Evolutionary conservation across 2,329 filamentous ascomycete species (phyloP), one percentile per base, ranked within the genome.

Genomic region (Sordariomycetes sp.): DNA sequence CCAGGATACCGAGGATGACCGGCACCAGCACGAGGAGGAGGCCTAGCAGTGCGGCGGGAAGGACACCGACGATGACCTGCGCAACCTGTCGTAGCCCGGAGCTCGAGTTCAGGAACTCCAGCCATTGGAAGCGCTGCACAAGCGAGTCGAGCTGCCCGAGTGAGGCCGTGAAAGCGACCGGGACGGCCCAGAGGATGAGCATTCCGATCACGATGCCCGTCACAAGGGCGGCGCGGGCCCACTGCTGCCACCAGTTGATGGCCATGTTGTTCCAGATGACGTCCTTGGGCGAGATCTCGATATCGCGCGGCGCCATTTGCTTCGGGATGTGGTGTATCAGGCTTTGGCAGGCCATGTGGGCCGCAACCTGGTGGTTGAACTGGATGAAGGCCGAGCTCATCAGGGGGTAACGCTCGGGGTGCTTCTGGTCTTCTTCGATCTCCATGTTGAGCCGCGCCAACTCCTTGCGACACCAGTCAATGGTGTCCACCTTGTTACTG

Each of bases 371-470:
- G 67, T 97, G 88, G 67, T 99, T 96, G 79, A 99, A 99, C 69
- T 99, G 94, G 61, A 99, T 91, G 65, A 99, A 99, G 0, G 94
- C 94, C 1, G 93, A 96, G 66, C 89, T 96, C 91, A 97, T 95
- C 53, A 92, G 74, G 0, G 93, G 92, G 62, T 90, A 97, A 4
- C 87, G 84, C 63, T 97, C 92, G 0, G 89, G 87, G 54, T 94
- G 79, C 57, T 87, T 80, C 69, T 99, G 94, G 63, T 97, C 94
- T 52, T 87, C 77, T 64, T 97, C 92, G 58, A 99, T 97, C 68
- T 97, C 92, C 57, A 92, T 68, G 64, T 97, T 99, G 20, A 97
- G 76, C 16, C 89, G 83, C 20, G 94, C 92, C 32, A 99, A 72
- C 69, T 97, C 88, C 62, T 86, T 83, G 3, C 94, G 88, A 64